A percentile compares a stretch with the other conserved stretches of the same genome.
Conservation (phyloP, 2,329 filamentous ascomycete species). For the Setomelanomma holmii region DNA sequence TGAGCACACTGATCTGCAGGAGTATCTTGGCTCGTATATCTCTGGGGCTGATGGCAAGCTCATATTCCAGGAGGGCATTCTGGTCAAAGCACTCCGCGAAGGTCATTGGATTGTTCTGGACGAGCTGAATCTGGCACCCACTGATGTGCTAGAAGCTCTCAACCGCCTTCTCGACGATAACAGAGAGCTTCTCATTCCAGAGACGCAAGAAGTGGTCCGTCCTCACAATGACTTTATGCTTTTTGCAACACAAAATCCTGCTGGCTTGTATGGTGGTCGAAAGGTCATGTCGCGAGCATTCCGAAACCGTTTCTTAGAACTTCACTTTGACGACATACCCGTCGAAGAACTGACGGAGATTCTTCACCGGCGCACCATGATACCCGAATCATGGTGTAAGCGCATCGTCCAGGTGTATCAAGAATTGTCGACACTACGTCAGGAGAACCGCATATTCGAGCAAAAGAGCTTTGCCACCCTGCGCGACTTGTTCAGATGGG, state of each 20-base stretch:
- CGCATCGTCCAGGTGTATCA: slow-evolving; percentile 94
- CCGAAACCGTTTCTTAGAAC: slow-evolving; percentile 92
- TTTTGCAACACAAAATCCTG: slow-evolving; percentile 96
- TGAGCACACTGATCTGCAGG: slow-evolving; percentile 96
- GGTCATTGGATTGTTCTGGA: slow-evolving; percentile 99
- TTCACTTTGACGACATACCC: slow-evolving; percentile 98
- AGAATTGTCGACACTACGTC: slow-evolving; percentile 86
- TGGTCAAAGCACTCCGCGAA: slow-evolving; percentile 89
- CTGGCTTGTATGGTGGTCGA: slow-evolving; percentile 91
- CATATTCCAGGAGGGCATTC: slow-evolving; percentile 88
- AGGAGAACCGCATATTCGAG: slow-evolving; percentile 91
- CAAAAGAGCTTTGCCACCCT: slow-evolving; percentile 97
- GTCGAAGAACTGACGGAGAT: slow-evolving; percentile 94
- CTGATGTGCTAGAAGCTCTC: slow-evolving; percentile 93
- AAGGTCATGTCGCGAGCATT: slow-evolving; percentile 95
- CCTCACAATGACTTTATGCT: slow-evolving; percentile 97
- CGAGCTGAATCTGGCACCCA: slow-evolving; percentile 94
- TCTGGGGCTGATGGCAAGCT: slow-evolving; percentile 85
- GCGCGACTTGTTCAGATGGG: slow-evolving; percentile 95
- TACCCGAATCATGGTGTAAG: slow-evolving; percentile 88
- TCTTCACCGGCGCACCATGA: slow-evolving; percentile 83
- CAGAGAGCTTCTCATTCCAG: slow-evolving; percentile 90
- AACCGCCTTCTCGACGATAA: slow-evolving; percentile 97
- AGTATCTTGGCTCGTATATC: slow-evolving; percentile 94
- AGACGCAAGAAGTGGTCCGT: slow-evolving; percentile 91